These are phyloP conservation scores for Kodamaea leandrae DNA, from an alignment of 805 yeast genomes.

Conservation along the genomic window DNA sequence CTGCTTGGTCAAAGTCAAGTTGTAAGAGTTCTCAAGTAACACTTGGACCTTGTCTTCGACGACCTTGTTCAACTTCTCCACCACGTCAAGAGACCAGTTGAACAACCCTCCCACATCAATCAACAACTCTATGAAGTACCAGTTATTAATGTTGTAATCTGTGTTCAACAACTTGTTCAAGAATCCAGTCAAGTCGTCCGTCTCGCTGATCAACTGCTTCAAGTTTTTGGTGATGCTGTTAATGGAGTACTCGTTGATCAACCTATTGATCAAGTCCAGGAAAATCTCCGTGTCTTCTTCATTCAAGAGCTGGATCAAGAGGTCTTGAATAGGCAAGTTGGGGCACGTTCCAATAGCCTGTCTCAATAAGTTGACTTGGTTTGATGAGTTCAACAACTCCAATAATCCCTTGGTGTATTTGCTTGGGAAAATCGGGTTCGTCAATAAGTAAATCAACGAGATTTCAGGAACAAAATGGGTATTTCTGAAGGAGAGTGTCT, in stretches of 20 bases:
- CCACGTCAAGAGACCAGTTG: slow-evolving; percentile 55
- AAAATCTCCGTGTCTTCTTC: slow-evolving; percentile 45
- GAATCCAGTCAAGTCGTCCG: slow-evolving; percentile 35
- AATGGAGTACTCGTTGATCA: slow-evolving; percentile 62
- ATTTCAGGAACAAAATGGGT: slow-evolving; percentile 49
- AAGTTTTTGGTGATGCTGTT: slow-evolving; percentile 55
- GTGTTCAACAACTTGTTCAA: slow-evolving; percentile 32
- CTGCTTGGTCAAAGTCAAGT: slow-evolving; percentile 48
- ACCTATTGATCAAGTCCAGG: slow-evolving; percentile 62
- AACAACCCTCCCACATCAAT: slow-evolving; percentile 74
- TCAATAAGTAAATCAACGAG: slow-evolving; percentile 68
- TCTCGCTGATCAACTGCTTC: slow-evolving; percentile 29
- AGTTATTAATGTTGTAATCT: slow-evolving; percentile 51
- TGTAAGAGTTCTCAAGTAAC: slow-evolving; percentile 40
- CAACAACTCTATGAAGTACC: slow-evolving; percentile 59
- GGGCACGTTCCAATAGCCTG: slow-evolving; percentile 83
- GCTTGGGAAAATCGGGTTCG: slow-evolving; percentile 84
- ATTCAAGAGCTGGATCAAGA: slow-evolving; percentile 56
- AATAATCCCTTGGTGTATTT: slow-evolving; percentile 56
- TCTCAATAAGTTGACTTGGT: slow-evolving; percentile 64
- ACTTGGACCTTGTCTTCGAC: slow-evolving; percentile 48
- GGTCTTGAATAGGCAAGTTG: slow-evolving; percentile 60
- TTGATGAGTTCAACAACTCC: slow-evolving; percentile 36
- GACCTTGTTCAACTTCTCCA: slow-evolving; percentile 43
- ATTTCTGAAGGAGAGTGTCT: slow-evolving; percentile 23